Conservation (phyloP, 805 yeast genomes). For the Pichia occidentalis region DNA sequence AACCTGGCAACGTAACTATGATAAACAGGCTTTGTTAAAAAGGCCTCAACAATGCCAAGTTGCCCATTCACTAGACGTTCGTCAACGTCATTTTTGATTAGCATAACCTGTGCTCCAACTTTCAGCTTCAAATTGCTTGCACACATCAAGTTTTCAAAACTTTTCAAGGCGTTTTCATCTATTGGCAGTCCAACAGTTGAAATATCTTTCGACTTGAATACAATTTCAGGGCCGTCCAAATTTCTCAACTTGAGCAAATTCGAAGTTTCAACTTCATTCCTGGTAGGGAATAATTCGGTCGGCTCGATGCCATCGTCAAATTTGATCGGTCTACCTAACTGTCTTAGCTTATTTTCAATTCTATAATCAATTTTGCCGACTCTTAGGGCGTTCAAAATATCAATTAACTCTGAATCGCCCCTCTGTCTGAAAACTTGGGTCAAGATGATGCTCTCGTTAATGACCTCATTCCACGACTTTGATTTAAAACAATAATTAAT, state of each 20-base stretch:
- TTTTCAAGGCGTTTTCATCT: slow-evolving; percentile 17
- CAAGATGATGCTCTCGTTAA: slow-evolving; percentile 61
- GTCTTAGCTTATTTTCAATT: slow-evolving; percentile 42
- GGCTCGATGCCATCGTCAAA: slow-evolving; percentile 78
- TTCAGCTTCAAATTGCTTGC: slow-evolving; percentile 57
- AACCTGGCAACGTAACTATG: slow-evolving; percentile 15
- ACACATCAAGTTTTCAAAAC: slow-evolving; percentile 54
- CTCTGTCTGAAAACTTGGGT: slow-evolving; percentile 82
- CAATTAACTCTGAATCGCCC: slow-evolving; percentile 69
- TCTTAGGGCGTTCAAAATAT: slow-evolving; percentile 76
- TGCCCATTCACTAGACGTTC: slow-evolving; percentile 84
- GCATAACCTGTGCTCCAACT: slow-evolving; percentile 91
- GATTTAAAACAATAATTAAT: slow-evolving; percentile 70
- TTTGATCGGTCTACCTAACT: slow-evolving; percentile 48
- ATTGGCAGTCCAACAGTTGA: slow-evolving; percentile 4
- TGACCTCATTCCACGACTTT: slow-evolving; percentile 55
- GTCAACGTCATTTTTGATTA: slow-evolving; percentile 65
- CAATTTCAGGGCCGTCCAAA: slow-evolving; percentile 41
- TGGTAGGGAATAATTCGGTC: slow-evolving; percentile 82
- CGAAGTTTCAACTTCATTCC: slow-evolving; percentile 77
- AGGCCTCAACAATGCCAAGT: slow-evolving; percentile 66
- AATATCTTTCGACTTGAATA: slow-evolving; percentile 42
- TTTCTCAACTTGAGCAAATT: slow-evolving; percentile 46
- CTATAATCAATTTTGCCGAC: slow-evolving; percentile 53
- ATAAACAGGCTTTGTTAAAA: slow-evolving; percentile 32